A percentile compares a stretch with the other conserved stretches of the same genome.
Evolutionary conservation across 352 stramenopile species (phyloP).

Genomic region (Pythium brachiatum): DNA sequence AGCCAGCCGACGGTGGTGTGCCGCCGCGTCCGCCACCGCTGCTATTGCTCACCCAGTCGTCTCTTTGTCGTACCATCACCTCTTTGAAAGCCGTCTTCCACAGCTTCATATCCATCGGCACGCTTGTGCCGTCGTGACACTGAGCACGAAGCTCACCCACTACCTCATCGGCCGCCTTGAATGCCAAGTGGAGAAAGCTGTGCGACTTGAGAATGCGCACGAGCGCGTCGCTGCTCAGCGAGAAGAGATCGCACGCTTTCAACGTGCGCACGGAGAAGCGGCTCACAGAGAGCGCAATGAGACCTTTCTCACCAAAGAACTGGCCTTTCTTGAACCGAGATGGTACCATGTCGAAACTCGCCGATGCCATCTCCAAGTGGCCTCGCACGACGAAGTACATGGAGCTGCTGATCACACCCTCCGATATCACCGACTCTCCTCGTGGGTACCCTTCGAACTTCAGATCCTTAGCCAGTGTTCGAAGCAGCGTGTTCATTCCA

Average conservation of each 20-base stretch:
- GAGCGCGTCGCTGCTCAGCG: constrained; percentile 29
- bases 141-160: constrained; percentile 3
- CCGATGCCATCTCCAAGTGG: constrained; percentile 26
- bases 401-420: constrained; percentile 40
- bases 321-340: constrained; percentile 33
- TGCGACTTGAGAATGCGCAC: constrained; percentile 21
- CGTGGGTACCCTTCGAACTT: constrained; percentile 51
- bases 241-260: constrained; percentile 53
- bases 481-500: constrained; percentile 9
- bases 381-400: constrained; percentile 67
- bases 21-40: background rate
- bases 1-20: background rate
- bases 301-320: constrained; percentile 48
- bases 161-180: constrained; percentile 17
- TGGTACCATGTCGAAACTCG: background rate
- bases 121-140: background rate
- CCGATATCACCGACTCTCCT: constrained; percentile 40
- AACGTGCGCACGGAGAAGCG: constrained; percentile 40
- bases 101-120: background rate
- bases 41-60: constrained; percentile 13
- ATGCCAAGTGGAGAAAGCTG: constrained; percentile 11
- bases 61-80: constrained; percentile 1
- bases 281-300: constrained; percentile 44
- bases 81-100: constrained; percentile 14
- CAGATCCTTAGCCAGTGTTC: constrained; percentile 29